Evolutionary conservation across 169 alveolate genomes (phyloP), one percentile per base, ranked within the genome.

Genomic region (Plasmodium gallinaceum): DNA sequence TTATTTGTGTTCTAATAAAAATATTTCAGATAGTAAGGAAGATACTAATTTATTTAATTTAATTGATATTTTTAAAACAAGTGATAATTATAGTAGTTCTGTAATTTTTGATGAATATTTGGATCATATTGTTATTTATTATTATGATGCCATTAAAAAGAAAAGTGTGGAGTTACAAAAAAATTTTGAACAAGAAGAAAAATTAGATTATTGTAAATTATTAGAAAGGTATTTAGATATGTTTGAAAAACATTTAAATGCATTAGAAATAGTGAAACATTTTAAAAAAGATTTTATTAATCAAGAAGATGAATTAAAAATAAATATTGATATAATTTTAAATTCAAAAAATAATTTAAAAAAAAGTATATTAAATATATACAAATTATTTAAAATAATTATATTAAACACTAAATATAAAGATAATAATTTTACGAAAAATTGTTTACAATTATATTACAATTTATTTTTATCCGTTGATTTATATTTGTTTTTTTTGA

Each of bases 201-300:
- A 72, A 5, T n/a, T 10, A 32, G 46, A 45, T 18, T 3, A 14
- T 4, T 51, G 68, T 16, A 12, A 32, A 32, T 8, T 52, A 12
- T 32, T 83, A 8, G 91, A 83, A 61, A 68, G 6, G 26, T 72
- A 54, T 20, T 24, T 83, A 24, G 91, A 83, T 26, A 22, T 68
- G n/a, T 83, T 68, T 72, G 91, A 83, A 68, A 66, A 68, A 61
- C 85, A 83, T 46, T 45, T 83, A 62, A 83, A 83, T 39, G 20
- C 91, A 10, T 62, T 83, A 45, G 91, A 83, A 20, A 42, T 68
- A 16, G 46, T 83, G 42, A 83, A 54, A 54, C 52, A 68, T 83
- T 48, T 83, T 45, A 83, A 54, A 14, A 83, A 83, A 37, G 58
- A 83, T 18, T 22, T 68, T n/a, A 8, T 32, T 12, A 12, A 52